Evolutionary conservation across 306 rosid genomes (phyloP), one percentile per base, ranked within the genome.

Genomic region (Canavalia ensiformis): DNA sequence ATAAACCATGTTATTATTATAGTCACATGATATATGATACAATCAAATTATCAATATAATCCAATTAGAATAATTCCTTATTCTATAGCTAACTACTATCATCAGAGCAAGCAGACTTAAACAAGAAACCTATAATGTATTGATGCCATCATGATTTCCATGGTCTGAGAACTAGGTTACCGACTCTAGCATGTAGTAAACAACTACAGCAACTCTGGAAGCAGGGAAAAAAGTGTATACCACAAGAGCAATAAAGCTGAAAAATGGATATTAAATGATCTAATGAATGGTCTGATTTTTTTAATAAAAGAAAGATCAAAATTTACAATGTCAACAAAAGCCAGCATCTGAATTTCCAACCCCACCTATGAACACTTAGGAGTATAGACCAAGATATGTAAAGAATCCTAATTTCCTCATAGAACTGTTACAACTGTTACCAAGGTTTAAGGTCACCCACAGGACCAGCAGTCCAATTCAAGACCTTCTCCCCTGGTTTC

Each of bases 391-490:
- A 62, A 62, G 72, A 56, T 47, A 50, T 55, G 74, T 59, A 25
- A 68, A 79, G 80, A 84, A 79, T 80, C 58, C 86, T 80, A 56
- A 30, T 52, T n/a, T 45, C 75, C 55, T 45, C 42, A 34, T 42
- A 72, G 72, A 70, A 54, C 75, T 74, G 72, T 63, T 30, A 39
- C 42, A 41, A 73, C 6, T 56, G 82, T 76, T 91, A 93, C 97
- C 96, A 93, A 49, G 96, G 97, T 82, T 93, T 93, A 76, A 93
- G 84, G 84, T 93, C 99, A 44, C 93, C 93, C 39, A 90, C 94
- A 4, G 99, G 97, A 5, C 99, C 99, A 6, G 98, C 91, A 31
- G 98, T 95, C 97, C 99, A 95, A 87, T 93, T 95, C 83, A 95
- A 82, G 58, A 82, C 75, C 89, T 89, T 93, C 89, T 89, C 84